Evolutionary conservation across 208 protist genomes (phyloP).

Genomic region (Leptomonas pyrrhocoris): DNA sequence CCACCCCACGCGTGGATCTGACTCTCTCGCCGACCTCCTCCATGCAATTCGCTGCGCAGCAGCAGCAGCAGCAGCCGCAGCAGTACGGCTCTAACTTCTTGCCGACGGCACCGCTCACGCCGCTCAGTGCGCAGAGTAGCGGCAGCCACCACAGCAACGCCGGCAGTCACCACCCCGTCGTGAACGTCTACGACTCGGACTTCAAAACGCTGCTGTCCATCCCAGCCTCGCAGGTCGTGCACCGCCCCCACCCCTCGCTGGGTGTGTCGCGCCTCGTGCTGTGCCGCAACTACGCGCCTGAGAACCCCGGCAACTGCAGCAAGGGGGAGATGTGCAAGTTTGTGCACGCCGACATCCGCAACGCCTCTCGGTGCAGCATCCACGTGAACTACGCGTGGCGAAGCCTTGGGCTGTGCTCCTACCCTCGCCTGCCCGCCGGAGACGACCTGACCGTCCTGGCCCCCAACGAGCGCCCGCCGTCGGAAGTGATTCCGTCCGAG

Average conservation of each 20-base stretch:
- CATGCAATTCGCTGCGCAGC: conserved; percentile 6
- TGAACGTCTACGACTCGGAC: conserved; percentile 67
- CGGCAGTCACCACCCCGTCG: conserved; percentile 9
- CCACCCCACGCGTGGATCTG: conserved; percentile 9
- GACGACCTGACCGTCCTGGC: conserved; percentile 54
- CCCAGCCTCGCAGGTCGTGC: conserved; percentile 38
- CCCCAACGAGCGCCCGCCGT: conserved; percentile 63
- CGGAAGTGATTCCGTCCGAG: conserved; percentile 53
- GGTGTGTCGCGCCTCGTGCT: conserved; percentile 71
- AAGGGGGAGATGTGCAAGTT: conserved; percentile 74
- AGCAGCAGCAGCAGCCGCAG: conserved; percentile 13
- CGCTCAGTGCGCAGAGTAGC: conserved; percentile 23
- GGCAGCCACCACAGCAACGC: conserved; percentile 18
- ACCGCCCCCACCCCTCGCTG: conserved; percentile 47
- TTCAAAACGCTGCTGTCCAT: conserved; percentile 60
- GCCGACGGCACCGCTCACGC: conserved; percentile 7
- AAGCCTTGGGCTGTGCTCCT: conserved; percentile 50
- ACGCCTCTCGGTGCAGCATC: conserved; percentile 42
- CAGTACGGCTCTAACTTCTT: background rate
- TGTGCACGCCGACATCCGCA: conserved; percentile 69
- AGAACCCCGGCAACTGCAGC: conserved; percentile 43
- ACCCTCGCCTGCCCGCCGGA: conserved; percentile 60
- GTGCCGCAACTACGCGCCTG: conserved; percentile 65
- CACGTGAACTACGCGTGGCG: conserved; percentile 87
- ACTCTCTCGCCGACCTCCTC: background rate